Evolutionary conservation across 306 rosid species (phyloP), one percentile per base, ranked within the genome.

Genomic region (Neltuma alba): DNA sequence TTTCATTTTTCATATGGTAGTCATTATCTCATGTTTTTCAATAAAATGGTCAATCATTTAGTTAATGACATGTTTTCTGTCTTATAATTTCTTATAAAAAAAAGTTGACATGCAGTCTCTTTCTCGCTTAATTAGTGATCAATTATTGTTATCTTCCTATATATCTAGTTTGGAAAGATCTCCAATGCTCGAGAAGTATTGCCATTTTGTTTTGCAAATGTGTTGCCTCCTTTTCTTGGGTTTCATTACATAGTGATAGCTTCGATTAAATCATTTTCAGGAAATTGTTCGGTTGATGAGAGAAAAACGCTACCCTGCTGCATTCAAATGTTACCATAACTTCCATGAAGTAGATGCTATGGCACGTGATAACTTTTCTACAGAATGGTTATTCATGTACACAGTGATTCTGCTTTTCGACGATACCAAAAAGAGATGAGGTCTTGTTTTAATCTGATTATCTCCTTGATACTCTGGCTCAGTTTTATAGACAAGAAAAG

Each of bases 341-440:
- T 93, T 80, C 86, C 96, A 88, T 75, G 89, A 89, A 82, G 71
- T 80, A 55, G 94, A 87, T 84, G 91, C 81, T 58, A 75, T 81
- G 78, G 87, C 98, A 67, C 85, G 85, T 64, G 96, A 93, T 79
- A 80, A 87, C 74, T 91, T 83, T 93, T 89, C 85, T 95, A 92
- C 78, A 95, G 93, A 84, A 90, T 95, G 98, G 96, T 95, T 78
- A 88, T 95, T 87, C 99, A 95, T 41, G 96, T 95, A 47, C 99
- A 79, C 79, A 86, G 96, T 27, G 99, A 95, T 85, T 92, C 96
- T 36, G 79, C 90, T 52, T 95, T 95, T 71, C 87, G 95, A 52
- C 84, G 98, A 79, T 95, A 93, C 83, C 98, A 90, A 65, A n/a
- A 88, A 75, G 98, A 93, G 75, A 87, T 93, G 96, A 92, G 97